Percentiles rank a stretch among this genome's conserved stretches.
Evolutionary conservation across 176 grass and related monocot genomes (phyloP).

Genomic region (Typha latifolia): DNA sequence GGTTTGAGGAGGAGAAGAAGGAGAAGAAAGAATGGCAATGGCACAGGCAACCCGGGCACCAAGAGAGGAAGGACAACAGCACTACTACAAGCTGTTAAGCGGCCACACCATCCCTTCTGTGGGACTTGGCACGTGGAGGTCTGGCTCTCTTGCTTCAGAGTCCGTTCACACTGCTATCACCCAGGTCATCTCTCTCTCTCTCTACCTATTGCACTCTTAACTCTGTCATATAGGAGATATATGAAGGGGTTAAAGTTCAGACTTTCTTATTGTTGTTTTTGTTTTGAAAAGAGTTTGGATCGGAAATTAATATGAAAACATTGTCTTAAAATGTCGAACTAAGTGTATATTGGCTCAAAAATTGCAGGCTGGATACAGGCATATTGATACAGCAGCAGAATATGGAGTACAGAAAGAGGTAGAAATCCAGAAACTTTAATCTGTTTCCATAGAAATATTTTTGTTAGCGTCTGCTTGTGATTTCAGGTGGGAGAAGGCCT

Average conservation of each 20-base stretch:
- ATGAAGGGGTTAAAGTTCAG: too few relatives aligned
- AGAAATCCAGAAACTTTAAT: not conserved
- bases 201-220: too few relatives aligned
- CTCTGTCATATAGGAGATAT: too few relatives aligned
- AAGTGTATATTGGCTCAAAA: not conserved
- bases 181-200: slow-evolving; percentile 25
- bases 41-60: slow-evolving; percentile 10
- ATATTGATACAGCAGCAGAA: slow-evolving; percentile 63
- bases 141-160: slow-evolving; percentile 33
- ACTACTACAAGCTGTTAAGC: slow-evolving; percentile 39
- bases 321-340: too few relatives aligned
- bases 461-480: not conserved
- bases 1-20: not conserved
- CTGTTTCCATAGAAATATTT: too few relatives aligned
- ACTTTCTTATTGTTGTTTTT: too few relatives aligned
- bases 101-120: slow-evolving; percentile 48
- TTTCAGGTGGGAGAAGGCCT: slow-evolving; percentile 58
- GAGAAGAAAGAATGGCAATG: slow-evolving; percentile 33
- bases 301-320: too few relatives aligned
- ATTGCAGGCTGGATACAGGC: slow-evolving; percentile 73
- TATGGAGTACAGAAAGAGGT: slow-evolving; percentile 65
- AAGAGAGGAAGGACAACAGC: slow-evolving; percentile 22
- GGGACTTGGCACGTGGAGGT: slow-evolving; percentile 59
- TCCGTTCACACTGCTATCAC: slow-evolving; percentile 41
- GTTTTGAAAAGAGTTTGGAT: too few relatives aligned